Evolutionary conservation across 73 alveolate genomes (phyloP), one percentile per base, ranked within the genome.

Genomic region (Durusdinium trenchii): DNA sequence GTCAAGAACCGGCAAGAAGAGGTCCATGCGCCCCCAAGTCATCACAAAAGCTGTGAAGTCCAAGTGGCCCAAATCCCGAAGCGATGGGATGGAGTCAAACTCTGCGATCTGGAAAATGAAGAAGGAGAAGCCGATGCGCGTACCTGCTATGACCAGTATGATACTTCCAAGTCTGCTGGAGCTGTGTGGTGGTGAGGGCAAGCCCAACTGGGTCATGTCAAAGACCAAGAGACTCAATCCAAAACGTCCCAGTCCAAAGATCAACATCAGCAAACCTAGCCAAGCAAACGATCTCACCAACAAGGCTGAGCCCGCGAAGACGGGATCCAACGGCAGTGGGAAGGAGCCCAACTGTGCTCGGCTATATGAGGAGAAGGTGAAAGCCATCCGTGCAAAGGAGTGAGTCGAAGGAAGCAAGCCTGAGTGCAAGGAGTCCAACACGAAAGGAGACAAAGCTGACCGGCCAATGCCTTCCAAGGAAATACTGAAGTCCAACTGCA

Each of bases 371-470:
- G 90, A 48, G 36, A 20, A 78, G 42, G 60, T 60, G 42, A 48
- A 40, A 45, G 43, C 86, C 18, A 42, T 40, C 62, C 46, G 43
- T 40, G 84, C 52, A 38, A 2, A 40, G 51, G 93, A 36, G 26
- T 50, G 99, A 50, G 32, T 1, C 93, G 36, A 40, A 12, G 93
- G 94, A 26, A 16, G 54, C 42, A 94, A 42, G 36, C 86, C 99
- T 48, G 69, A 52, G 76, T 54, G 62, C 51, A 81, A 42, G 86
- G 35, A 28, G 93, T 94, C 99, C 26, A 50, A 45, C 30, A 46
- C 99, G 7, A 67, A 85, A 47, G 67, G 82, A n/a, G 60, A 38
- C 10, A n/a, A n/a, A 23, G 54, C 89, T 3, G 60, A 28, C 46
- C 90, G 32, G 94, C 78, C 52, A 16, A 61, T 32, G 94, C 94